Base-by-base conservation (phyloP, 805 yeast species). In the Suhomyces emberorum region DNA sequence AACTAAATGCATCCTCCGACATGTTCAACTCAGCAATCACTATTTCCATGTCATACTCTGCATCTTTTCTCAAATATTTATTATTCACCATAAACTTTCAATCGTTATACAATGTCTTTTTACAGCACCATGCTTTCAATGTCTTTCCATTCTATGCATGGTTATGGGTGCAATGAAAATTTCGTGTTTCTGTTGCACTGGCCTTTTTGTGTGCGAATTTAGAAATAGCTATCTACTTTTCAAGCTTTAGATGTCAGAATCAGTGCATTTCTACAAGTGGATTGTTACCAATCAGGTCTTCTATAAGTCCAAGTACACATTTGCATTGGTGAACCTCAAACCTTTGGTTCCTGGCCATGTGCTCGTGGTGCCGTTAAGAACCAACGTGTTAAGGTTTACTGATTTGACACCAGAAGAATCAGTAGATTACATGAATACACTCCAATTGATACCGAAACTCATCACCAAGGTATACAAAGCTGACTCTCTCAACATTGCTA, bases 281-380 rank as follows among this genome's bases (percentile, higher is more conserved):
- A 58, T 70, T 0, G 86, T 81, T 24, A 76, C 70, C 29, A 60
- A 68, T 4, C 86, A 81, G 48, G 83, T 80, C 18, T 65, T 65
- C 43, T 79, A 73, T 70, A 67, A 66, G 44, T 70, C 95, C 2
- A 71, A 74, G 40, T 68, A 74, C 56, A 74, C 93, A 1, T 95
- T 70, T 64, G 97, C 95, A 0, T 61, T 93, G 31, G 98, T 95
- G 18, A 93, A 93, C 57, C 59, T 95, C 34, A 87, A 87, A 57
- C 99, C 99, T 0, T 66, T 95, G 34, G 85, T 88, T 0, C 93
- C 96, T 0, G 98, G 98, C 1, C 99, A 93, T 64, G 91, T 52
- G 10, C 68, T 93, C 10, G 79, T 93, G 9, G 91, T 88, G 4
- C 98, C 98, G 1, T 56, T 76, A n/a, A 63, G 97, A 30, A 66